A percentile compares a stretch with the other conserved stretches of the same genome.
phyloP scores from a whole-genome alignment of 179 eudicot genomes.

The Spergularia azorica region DNA sequence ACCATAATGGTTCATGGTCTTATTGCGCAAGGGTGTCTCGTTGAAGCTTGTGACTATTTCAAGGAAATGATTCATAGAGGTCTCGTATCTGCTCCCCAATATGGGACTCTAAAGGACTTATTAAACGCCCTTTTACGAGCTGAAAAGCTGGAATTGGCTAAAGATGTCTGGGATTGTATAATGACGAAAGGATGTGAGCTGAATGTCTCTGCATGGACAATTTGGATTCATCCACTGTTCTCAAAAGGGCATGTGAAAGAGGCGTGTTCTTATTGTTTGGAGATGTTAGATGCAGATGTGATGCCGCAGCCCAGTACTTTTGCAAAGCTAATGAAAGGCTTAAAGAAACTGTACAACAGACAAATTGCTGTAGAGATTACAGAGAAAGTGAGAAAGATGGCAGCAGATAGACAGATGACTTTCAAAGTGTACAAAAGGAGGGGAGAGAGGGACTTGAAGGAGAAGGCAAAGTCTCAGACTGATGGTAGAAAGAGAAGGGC shows the following conservation, averaged over 20 bases:
- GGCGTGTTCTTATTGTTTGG: conserved; percentile 90
- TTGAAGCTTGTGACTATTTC: conserved; percentile 81
- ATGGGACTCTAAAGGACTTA: conserved; percentile 74
- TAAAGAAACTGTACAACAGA: conserved; percentile 75
- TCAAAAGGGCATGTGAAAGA: conserved; percentile 87
- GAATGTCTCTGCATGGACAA: conserved; percentile 92
- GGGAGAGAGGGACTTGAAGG: conserved; percentile 89
- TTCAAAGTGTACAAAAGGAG: conserved; percentile 95
- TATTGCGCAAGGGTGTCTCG: conserved; percentile 54
- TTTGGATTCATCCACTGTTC: conserved; percentile 94
- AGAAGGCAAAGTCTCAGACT: conserved; percentile 63
- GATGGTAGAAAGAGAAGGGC: conserved; percentile 83
- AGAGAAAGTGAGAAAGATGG: conserved; percentile 92
- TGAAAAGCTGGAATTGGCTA: conserved; percentile 72
- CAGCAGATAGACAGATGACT: conserved; percentile 73
- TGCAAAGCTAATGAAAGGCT: conserved; percentile 87
- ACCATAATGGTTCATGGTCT: conserved; percentile 71
- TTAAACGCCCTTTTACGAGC: conserved; percentile 74
- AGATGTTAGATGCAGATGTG: conserved; percentile 83
- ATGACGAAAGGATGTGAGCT: conserved; percentile 72
- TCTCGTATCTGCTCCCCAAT: conserved; percentile 75
- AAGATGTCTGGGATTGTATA: conserved; percentile 83
- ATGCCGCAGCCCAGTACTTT: conserved; percentile 93
- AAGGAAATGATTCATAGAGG: conserved; percentile 90
- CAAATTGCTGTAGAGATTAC: conserved; percentile 92